Evolutionary conservation across 2,329 filamentous ascomycete species (phyloP).

Genomic region (Diaporthe velutina): DNA sequence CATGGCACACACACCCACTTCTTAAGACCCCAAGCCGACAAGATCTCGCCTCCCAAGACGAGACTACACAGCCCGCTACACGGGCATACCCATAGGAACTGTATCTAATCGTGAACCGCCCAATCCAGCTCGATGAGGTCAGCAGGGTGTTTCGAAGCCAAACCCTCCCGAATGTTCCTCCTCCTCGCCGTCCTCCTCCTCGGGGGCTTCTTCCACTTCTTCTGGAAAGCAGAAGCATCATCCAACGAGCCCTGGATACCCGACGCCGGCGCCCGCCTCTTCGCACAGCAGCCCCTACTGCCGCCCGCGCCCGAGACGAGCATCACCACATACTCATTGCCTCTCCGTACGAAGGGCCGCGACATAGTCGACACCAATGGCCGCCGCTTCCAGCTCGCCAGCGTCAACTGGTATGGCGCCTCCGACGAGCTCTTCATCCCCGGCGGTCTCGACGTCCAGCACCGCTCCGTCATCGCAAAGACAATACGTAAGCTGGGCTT

Average conservation of each 20-base stretch:
- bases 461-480: conserved; percentile 70
- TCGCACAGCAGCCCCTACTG: conserved; percentile 62
- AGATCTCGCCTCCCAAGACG: conserved; percentile 1
- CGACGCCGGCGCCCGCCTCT: conserved; percentile 59
- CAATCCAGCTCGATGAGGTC: conserved; percentile 31
- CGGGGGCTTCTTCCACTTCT: conserved; percentile 56
- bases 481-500: conserved; percentile 74
- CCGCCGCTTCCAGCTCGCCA: conserved; percentile 71
- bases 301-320: conserved; percentile 57
- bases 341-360: conserved; percentile 70
- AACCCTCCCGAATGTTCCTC: conserved; percentile 51
- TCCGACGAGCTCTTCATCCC: conserved; percentile 76
- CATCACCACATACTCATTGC: conserved; percentile 65
- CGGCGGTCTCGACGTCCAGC: conserved; percentile 73
- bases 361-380: conserved; percentile 70
- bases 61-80: not conserved
- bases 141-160: conserved; percentile 34
- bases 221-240: conserved; percentile 60
- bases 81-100: conserved; percentile 1
- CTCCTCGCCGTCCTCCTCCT: conserved; percentile 52
- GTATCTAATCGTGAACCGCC: not conserved
- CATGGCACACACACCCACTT: not conserved
- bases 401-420: conserved; percentile 79
- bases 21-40: not conserved
- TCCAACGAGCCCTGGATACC: conserved; percentile 63